Percentiles rank a stretch among this genome's conserved stretches.
Conservation (phyloP, 352 stramenopile species). For the Globisporangium yorkense region DNA sequence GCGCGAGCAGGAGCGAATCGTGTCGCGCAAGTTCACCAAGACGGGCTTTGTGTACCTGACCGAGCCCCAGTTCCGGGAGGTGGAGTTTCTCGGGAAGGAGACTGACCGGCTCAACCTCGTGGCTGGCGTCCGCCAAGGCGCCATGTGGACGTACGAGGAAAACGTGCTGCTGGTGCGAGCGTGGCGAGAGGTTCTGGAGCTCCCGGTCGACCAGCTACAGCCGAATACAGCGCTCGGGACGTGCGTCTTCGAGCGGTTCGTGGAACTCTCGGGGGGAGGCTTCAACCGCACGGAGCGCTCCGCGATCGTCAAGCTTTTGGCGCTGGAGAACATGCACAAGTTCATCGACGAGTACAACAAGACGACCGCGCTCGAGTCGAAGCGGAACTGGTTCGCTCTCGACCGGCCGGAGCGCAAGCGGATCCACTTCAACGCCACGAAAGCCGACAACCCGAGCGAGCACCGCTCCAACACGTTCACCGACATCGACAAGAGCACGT, state of each 20-base stretch:
- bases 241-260: constrained; percentile 10
- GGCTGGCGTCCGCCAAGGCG: constrained; percentile 1
- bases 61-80: constrained; percentile 3
- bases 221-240: neutral
- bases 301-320: constrained; percentile 3
- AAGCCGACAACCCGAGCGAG: neutral
- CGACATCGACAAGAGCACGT: constrained; percentile 5
- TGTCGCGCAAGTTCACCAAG: constrained; percentile 4
- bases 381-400: constrained; percentile 7
- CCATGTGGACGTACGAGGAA: constrained; percentile 7
- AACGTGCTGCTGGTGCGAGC: constrained; percentile 6
- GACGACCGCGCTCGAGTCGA: neutral
- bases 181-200: constrained; percentile 8
- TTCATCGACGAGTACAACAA: constrained; percentile 11
- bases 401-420: neutral
- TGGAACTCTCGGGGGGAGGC: neutral
- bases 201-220: neutral
- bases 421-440: neutral
- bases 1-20: constrained; percentile 9
- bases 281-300: constrained; percentile 2
- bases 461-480: constrained; percentile 6
- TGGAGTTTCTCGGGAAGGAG: constrained; percentile 5
- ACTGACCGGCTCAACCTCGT: neutral
- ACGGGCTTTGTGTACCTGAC: constrained; percentile 13
- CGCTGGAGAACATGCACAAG: constrained; percentile 7